Base-by-base conservation (phyloP, 768 basidiomycete genomes). In the Amanita molliuscula region DNA sequence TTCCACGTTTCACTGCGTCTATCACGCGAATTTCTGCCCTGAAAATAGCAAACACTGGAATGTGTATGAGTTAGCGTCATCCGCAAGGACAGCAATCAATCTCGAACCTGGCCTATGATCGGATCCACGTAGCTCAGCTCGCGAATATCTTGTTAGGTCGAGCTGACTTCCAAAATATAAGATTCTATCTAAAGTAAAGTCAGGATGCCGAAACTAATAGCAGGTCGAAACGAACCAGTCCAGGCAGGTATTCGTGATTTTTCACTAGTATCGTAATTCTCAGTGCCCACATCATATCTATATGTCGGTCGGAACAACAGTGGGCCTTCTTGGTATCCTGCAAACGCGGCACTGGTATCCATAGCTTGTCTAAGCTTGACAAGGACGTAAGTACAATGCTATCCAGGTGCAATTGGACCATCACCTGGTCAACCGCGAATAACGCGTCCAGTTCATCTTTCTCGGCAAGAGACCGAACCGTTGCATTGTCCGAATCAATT, bases 181-280 rank as follows among this genome's bases (percentile, higher is more conserved):
- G 6, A 99, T 81, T n/a, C 96, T 88, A 70, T 99, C 96, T 92
- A 59, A 38, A 34, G 34, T 48, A 45, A 38, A 11, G n/a, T 58
- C 48, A 63, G 35, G 36, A 49, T 28, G 16, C 31, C 13, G 21
- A 21, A 18, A 34, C 25, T 50, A 31, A 13, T 25, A n/a, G 34
- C 28, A 36, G 26, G 31, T 25, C 26, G 34, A 47, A 34, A 55
- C 76, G 52, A 50, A 92, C 92, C 92, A 58, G 95, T 98, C 94
- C 94, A 98, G 15, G 95, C 91, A 4, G 96, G 96, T 60, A 96
- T 85, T 21, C 96, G 79, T 77, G 84, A 80, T 70, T 98, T 99
- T 66, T 98, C 96, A 61, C 90, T 88, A 11, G 90, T 87, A 63
- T 99, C 96, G 62, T 97, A 99, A 43, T 74, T 73, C 54, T 96